These are phyloP conservation scores for Talaromyces amestolkiae DNA, from an alignment of 2,329 filamentous ascomycete genomes.

Conservation along the genomic window DNA sequence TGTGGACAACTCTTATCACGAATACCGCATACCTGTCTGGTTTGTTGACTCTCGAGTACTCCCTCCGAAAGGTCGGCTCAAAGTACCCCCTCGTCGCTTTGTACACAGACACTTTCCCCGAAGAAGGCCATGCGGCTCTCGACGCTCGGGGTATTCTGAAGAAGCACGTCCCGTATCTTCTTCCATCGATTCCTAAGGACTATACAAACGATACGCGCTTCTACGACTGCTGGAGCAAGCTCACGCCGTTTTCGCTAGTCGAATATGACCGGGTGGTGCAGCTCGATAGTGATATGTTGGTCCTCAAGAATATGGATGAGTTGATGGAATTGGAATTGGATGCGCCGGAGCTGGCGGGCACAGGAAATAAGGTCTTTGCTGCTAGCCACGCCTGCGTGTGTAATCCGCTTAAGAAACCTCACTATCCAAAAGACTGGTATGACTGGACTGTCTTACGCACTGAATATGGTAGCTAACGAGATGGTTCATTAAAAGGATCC, in stretches of 20 bases:
- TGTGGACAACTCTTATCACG: slow-evolving; percentile 86
- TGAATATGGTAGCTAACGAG: not conserved
- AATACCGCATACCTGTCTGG: slow-evolving; percentile 79
- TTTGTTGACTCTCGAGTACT: slow-evolving; percentile 76
- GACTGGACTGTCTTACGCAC: slow-evolving; percentile 16
- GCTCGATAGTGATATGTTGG: slow-evolving; percentile 86
- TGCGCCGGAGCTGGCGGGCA: slow-evolving; percentile 48
- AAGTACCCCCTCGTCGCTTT: slow-evolving; percentile 78
- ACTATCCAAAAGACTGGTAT: slow-evolving; percentile 74
- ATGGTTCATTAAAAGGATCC: slow-evolving; percentile 38
- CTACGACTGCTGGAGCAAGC: slow-evolving; percentile 87
- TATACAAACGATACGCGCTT: slow-evolving; percentile 78
- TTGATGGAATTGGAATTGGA: slow-evolving; percentile 80
- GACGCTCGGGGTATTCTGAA: slow-evolving; percentile 66
- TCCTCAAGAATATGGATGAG: slow-evolving; percentile 83
- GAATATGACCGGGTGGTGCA: slow-evolving; percentile 79
- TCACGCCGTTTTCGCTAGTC: slow-evolving; percentile 71
- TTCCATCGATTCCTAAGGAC: slow-evolving; percentile 64
- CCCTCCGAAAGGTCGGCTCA: slow-evolving; percentile 63
- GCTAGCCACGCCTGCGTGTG: slow-evolving; percentile 82
- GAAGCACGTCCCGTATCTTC: slow-evolving; percentile 69
- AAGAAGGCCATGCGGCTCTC: slow-evolving; percentile 66
- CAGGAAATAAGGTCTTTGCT: slow-evolving; percentile 69
- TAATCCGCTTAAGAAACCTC: slow-evolving; percentile 73
- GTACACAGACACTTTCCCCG: slow-evolving; percentile 74